These are phyloP conservation scores for Candida tallmaniae DNA, from an alignment of 805 yeast genomes.

Conservation along the genomic window DNA sequence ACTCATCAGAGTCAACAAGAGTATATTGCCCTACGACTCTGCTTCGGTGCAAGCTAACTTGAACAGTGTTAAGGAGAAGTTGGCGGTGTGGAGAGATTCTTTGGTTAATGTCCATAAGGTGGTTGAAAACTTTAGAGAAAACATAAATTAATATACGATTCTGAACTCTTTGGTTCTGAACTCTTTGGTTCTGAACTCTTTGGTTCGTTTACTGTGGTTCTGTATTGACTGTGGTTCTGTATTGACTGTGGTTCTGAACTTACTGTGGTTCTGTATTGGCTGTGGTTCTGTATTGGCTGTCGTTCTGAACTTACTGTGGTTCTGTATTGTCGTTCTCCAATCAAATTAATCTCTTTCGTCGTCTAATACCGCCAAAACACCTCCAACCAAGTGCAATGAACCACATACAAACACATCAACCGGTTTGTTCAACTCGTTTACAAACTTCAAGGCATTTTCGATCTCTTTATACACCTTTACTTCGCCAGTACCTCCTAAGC, in stretches of 20 bases:
- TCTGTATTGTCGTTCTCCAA: too few species aligned
- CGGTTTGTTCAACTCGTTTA: slow-evolving; percentile 15
- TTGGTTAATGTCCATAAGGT: slow-evolving; percentile 38
- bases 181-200: neutral
- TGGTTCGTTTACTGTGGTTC: too few species aligned
- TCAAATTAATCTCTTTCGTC: slow-evolving; percentile 26
- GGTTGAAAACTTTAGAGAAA: slow-evolving; percentile 40
- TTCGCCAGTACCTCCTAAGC: slow-evolving; percentile 33
- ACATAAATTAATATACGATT: slow-evolving; percentile 18
- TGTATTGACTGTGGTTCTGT: too few species aligned
- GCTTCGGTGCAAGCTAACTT: slow-evolving; percentile 25
- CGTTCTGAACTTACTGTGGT: too few species aligned
- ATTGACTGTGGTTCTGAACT: too few species aligned
- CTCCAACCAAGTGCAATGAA: slow-evolving; percentile 91
- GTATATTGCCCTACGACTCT: slow-evolving; percentile 35
- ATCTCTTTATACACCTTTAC: slow-evolving; percentile 64
- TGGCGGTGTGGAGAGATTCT: slow-evolving; percentile 35
- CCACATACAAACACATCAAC: slow-evolving; percentile 87
- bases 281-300: too few species aligned
- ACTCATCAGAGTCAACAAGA: slow-evolving; percentile 38
- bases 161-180: neutral
- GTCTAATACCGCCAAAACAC: slow-evolving; percentile 81
- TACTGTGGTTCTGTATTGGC: too few species aligned
- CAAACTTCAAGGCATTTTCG: slow-evolving; percentile 62
- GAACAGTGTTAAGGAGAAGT: slow-evolving; percentile 31